A percentile compares a stretch with the other conserved stretches of the same genome.
Evolutionary conservation across 73 alveolate species (phyloP).

Genomic region (Paramecium caudatum): DNA sequence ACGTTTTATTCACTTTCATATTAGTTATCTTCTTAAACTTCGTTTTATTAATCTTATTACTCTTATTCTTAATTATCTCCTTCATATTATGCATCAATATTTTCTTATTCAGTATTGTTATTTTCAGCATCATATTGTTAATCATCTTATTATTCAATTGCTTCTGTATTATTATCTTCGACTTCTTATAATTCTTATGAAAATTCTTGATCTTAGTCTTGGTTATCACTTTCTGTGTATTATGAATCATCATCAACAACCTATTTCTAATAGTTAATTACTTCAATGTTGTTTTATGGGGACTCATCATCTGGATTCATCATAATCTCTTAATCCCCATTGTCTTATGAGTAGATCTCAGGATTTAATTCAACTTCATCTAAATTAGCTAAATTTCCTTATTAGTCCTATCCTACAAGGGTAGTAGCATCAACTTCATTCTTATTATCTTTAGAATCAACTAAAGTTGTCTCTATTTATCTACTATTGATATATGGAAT

Average conservation of each 20-base stretch:
- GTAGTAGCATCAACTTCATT: slow-evolving; percentile 15
- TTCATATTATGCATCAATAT: slow-evolving; percentile 1
- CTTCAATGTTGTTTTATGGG: slow-evolving; percentile 46
- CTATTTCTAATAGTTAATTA: not conserved
- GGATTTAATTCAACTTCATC: slow-evolving; percentile 30
- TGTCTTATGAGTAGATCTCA: not conserved
- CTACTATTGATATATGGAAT: slow-evolving; percentile 1
- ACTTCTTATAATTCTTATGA: slow-evolving; percentile 27
- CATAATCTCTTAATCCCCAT: not conserved
- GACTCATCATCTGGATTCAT: slow-evolving; percentile 20
- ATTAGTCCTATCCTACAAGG: not conserved
- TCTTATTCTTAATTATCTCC: too few species aligned
- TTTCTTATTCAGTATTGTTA: not conserved
- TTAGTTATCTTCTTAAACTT: not conserved
- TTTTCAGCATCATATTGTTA: not conserved
- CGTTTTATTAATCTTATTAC: not conserved
- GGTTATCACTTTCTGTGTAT: not conserved
- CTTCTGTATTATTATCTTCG: slow-evolving; percentile 14
- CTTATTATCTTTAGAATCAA: not conserved
- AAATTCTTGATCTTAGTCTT: not conserved
- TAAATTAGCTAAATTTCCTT: not conserved
- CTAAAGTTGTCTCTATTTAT: not conserved
- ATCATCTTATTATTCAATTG: not conserved
- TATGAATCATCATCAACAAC: not conserved
- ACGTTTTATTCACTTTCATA: not conserved